Evolutionary conservation across 1,284 basidiomycete genomes (phyloP).

Genomic region (Testicularia cyperi): DNA sequence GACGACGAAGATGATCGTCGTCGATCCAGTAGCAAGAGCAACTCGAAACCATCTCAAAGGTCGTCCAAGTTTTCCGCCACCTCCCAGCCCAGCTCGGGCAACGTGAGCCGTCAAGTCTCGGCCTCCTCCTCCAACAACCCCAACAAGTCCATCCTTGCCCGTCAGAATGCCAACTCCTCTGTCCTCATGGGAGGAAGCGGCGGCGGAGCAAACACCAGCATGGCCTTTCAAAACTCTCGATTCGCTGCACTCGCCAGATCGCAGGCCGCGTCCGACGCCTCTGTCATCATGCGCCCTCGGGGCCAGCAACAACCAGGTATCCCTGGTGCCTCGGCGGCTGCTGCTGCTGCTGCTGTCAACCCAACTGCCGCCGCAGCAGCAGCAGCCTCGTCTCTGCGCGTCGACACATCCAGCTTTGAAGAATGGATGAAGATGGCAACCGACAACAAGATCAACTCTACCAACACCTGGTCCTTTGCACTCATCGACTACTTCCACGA

Average conservation of each 20-base stretch:
- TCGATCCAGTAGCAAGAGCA: conserved; percentile 6
- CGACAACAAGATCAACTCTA: conserved; percentile 98
- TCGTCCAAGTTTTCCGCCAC: conserved; percentile 11
- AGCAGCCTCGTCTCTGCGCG: conserved; percentile 36
- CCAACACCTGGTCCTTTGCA: conserved; percentile 96
- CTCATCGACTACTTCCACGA: conserved; percentile 99
- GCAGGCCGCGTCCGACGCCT: conserved; percentile 30
- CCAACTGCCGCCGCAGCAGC: conserved; percentile 6
- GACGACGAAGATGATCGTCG: conserved; percentile 15
- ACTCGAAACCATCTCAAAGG: conserved; percentile 6
- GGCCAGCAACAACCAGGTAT: conserved; percentile 4
- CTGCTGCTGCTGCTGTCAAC: conserved; percentile 4
- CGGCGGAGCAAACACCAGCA: conserved; percentile 13
- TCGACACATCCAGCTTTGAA: conserved; percentile 65
- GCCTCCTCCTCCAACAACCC: conserved; percentile 23
- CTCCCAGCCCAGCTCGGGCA: not conserved
- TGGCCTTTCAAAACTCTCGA: conserved; percentile 33
- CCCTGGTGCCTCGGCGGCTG: conserved; percentile 4
- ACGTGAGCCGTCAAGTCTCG: conserved; percentile 17
- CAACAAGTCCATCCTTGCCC: conserved; percentile 28
- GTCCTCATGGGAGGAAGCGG: conserved; percentile 21
- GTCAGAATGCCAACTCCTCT: conserved; percentile 33
- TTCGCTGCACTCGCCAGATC: conserved; percentile 35
- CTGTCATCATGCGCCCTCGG: conserved; percentile 35
- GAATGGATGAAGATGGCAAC: conserved; percentile 99